Evolutionary conservation across 768 basidiomycete species (phyloP).

Genomic region (Panaeolus papilionaceus): DNA sequence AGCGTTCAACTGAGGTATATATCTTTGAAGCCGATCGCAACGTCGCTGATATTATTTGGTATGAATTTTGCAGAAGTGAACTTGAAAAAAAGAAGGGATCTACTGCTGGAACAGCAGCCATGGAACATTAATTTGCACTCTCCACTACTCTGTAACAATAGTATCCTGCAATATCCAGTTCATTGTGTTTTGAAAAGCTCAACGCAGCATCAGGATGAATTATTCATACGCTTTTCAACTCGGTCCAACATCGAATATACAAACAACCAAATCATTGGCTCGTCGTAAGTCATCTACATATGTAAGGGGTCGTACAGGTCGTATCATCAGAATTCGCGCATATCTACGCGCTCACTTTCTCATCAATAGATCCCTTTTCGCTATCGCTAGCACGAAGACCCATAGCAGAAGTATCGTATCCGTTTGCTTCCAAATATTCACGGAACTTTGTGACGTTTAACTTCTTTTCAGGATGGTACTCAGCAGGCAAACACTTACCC

Average conservation of each 20-base stretch:
- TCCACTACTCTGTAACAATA: conserved; percentile 15
- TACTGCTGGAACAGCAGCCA: conserved; percentile 46
- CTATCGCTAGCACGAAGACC: conserved; percentile 48
- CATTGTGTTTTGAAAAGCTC: conserved; percentile 5
- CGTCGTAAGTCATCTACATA: background rate
- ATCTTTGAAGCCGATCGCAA: background rate
- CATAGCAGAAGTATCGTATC: conserved; percentile 81
- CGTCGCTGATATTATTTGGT: background rate
- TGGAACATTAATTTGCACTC: conserved; percentile 55
- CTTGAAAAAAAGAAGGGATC: conserved; percentile 60
- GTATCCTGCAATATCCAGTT: conserved; percentile 16
- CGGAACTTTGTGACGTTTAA: conserved; percentile 63
- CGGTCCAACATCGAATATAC: conserved; percentile 10
- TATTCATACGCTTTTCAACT: background rate
- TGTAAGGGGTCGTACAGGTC: background rate
- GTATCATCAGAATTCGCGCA: background rate
- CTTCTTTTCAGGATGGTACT: conserved; percentile 1
- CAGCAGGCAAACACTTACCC: conserved; percentile 44
- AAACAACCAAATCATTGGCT: background rate
- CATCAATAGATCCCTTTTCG: conserved; percentile 31
- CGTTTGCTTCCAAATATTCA: conserved; percentile 77
- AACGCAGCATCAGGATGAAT: background rate
- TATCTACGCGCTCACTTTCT: conserved; percentile 21
- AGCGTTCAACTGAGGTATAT: conserved; percentile 92
- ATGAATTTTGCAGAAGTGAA: conserved; percentile 53